phyloP scores from a whole-genome alignment of 352 stramenopile genomes.

The Pythium phragmitis region DNA sequence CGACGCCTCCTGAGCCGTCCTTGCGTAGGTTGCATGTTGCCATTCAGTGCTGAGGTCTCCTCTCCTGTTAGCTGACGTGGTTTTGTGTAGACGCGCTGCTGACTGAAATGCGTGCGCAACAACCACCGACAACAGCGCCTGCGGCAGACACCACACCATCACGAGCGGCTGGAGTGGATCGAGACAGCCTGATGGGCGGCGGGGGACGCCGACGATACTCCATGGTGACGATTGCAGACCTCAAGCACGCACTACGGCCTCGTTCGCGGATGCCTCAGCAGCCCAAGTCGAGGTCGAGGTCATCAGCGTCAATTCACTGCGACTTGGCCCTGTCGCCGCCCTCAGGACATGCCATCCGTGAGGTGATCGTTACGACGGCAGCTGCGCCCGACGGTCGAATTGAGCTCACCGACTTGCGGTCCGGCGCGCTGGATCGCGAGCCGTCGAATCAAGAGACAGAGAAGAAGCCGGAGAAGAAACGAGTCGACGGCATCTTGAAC shows the following conservation, averaged over 20 bases:
- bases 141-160: background rate
- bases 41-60: background rate
- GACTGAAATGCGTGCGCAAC: conserved; percentile 7
- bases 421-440: background rate
- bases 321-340: conserved; percentile 19
- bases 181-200: background rate
- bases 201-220: conserved; percentile 31
- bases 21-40: conserved; percentile 11
- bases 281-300: background rate
- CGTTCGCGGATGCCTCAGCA: conserved; percentile 21
- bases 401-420: conserved; percentile 28
- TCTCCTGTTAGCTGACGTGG: background rate
- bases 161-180: background rate
- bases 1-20: conserved; percentile 8
- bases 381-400: conserved; percentile 13
- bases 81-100: conserved; percentile 16
- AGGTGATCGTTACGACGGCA: conserved; percentile 17
- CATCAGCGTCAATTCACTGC: conserved; percentile 38
- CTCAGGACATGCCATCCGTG: background rate
- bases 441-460: conserved; percentile 24
- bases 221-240: conserved; percentile 49
- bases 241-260: conserved; percentile 37
- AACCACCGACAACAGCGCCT: conserved; percentile 4
- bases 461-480: conserved; percentile 12
- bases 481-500: conserved; percentile 35